Evolutionary conservation across 1,284 basidiomycete species (phyloP).

Genomic region (Leccinum subrobustum): DNA sequence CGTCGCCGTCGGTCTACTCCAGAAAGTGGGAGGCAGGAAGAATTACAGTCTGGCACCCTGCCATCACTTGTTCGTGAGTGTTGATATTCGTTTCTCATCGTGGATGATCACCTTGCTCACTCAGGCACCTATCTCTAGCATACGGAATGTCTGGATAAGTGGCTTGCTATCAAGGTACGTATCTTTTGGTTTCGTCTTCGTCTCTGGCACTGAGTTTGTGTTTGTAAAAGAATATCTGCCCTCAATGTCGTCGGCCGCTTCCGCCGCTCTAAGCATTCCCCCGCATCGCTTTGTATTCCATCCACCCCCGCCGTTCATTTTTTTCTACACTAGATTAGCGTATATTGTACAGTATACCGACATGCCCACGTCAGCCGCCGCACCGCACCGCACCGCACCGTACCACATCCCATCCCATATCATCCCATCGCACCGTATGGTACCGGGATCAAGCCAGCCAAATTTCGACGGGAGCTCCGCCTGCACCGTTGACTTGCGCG

Average conservation of each 20-base stretch:
- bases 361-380: slow-evolving; percentile 1
- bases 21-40: slow-evolving; percentile 47
- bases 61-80: slow-evolving; percentile 82
- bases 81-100: background rate
- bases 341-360: slow-evolving; percentile 9
- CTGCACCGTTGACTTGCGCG: slow-evolving; percentile 52
- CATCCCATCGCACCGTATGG: slow-evolving; percentile 1
- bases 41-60: slow-evolving; percentile 86
- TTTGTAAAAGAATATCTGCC: slow-evolving; percentile 72
- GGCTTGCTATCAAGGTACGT: slow-evolving; percentile 85
- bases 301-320: background rate
- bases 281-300: slow-evolving; percentile 6
- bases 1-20: slow-evolving; percentile 35
- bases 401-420: background rate
- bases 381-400: background rate
- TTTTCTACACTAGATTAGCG: background rate
- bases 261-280: slow-evolving; percentile 57
- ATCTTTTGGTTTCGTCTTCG: background rate
- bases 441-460: slow-evolving; percentile 49
- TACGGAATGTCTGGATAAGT: slow-evolving; percentile 83
- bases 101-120: background rate
- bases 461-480: slow-evolving; percentile 66
- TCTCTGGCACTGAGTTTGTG: background rate
- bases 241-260: slow-evolving; percentile 79
- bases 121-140: slow-evolving; percentile 46